Conservation (phyloP, 2,329 filamentous ascomycete genomes). For the Exutisphaerella laricina region DNA sequence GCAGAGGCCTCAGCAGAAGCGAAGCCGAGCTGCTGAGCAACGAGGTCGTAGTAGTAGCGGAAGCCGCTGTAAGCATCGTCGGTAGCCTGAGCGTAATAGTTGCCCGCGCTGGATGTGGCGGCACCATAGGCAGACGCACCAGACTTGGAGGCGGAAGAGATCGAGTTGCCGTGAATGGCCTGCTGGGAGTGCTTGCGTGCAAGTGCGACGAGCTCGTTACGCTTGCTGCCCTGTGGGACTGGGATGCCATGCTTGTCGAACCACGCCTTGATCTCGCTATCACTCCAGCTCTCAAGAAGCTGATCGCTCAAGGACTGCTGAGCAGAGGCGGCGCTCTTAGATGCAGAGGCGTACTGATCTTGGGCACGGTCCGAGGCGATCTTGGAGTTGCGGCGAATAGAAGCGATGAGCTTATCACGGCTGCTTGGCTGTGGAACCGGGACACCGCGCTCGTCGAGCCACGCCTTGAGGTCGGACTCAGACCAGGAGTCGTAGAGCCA, state of each 20-base stretch:
- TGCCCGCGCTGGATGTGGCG: slow-evolving; percentile 55
- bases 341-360: slow-evolving; percentile 59
- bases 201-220: slow-evolving; percentile 82
- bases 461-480: slow-evolving; percentile 88
- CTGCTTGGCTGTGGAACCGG: slow-evolving; percentile 76
- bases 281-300: slow-evolving; percentile 84
- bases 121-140: slow-evolving; percentile 40
- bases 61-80: slow-evolving; percentile 48
- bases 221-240: slow-evolving; percentile 86
- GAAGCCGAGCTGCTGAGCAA: slow-evolving; percentile 43
- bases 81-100: slow-evolving; percentile 71
- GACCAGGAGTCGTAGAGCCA: slow-evolving; percentile 92
- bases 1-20: slow-evolving; percentile 36
- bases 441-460: slow-evolving; percentile 83
- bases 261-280: slow-evolving; percentile 85
- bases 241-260: slow-evolving; percentile 82
- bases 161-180: slow-evolving; percentile 55
- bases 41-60: slow-evolving; percentile 38
- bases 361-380: slow-evolving; percentile 40
- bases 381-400: slow-evolving; percentile 84
- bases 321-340: slow-evolving; percentile 51
- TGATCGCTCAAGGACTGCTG: slow-evolving; percentile 73
- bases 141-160: slow-evolving; percentile 37
- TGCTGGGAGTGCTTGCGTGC: slow-evolving; percentile 79
- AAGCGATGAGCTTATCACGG: slow-evolving; percentile 82